Percentiles rank a stretch among this genome's conserved stretches.
phyloP scores from a whole-genome alignment of 1,284 basidiomycete genomes.

The Boletus calvinii region DNA sequence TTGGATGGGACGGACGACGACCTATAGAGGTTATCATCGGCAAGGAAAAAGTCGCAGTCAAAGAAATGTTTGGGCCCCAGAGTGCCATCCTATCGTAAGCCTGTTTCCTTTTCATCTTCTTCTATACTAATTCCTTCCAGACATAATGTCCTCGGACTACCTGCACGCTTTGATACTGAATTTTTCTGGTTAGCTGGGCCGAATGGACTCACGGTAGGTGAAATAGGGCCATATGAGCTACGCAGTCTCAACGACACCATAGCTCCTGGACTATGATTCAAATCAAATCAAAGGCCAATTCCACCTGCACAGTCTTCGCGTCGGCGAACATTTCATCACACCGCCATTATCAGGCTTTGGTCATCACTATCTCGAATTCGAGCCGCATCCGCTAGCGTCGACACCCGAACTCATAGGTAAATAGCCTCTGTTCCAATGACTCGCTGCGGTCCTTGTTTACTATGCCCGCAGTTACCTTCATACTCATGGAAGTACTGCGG shows the following conservation, averaged over 20 bases:
- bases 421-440: slow-evolving; percentile 2
- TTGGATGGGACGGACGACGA: slow-evolving; percentile 48
- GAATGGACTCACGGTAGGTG: slow-evolving; percentile 46
- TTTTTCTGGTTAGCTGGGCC: slow-evolving; percentile 53
- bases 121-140: slow-evolving; percentile 28
- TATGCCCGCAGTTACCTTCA: slow-evolving; percentile 47
- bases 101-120: slow-evolving; percentile 1
- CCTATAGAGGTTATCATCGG: slow-evolving; percentile 47
- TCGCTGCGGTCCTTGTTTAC: slow-evolving; percentile 3
- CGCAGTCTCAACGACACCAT: slow-evolving; percentile 10
- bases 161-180: slow-evolving; percentile 55
- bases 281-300: slow-evolving; percentile 47
- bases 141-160: slow-evolving; percentile 51
- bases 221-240: background rate
- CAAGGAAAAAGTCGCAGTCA: slow-evolving; percentile 31
- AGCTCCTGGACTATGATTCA: slow-evolving; percentile 50
- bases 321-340: slow-evolving; percentile 32
- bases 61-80: slow-evolving; percentile 31
- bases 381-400: slow-evolving; percentile 40
- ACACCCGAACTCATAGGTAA: slow-evolving; percentile 51
- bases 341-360: slow-evolving; percentile 44
- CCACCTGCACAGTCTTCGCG: slow-evolving; percentile 44
- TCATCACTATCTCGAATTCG: slow-evolving; percentile 47
- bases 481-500: slow-evolving; percentile 58
- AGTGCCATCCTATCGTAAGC: slow-evolving; percentile 50